Percentiles rank a stretch among this genome's conserved stretches.
phyloP scores from a whole-genome alignment of 2,329 filamentous ascomycete species.

The Ophiocordyceps polyrhachis-furcata region DNA sequence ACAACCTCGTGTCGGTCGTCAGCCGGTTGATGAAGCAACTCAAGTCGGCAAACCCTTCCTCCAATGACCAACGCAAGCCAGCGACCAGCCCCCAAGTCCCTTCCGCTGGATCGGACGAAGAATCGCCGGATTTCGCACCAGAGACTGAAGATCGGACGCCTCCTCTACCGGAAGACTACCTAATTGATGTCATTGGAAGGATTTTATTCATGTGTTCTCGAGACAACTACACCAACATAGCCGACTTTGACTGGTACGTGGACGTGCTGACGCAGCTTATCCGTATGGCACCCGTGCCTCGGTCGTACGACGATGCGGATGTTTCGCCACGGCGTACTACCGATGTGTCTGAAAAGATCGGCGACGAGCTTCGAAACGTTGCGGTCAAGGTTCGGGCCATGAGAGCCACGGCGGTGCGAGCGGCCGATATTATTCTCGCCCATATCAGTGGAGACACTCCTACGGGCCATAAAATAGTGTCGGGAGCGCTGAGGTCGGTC shows the following conservation, averaged over 20 bases:
- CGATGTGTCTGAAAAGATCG: conserved; percentile 52
- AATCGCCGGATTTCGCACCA: conserved; percentile 24
- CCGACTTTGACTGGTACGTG: conserved; percentile 96
- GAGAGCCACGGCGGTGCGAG: conserved; percentile 59
- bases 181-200: conserved; percentile 59
- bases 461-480: conserved; percentile 35
- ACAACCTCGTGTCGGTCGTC: conserved; percentile 70
- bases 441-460: conserved; percentile 34
- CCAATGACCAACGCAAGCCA: conserved; percentile 23
- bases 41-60: conserved; percentile 36
- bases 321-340: conserved; percentile 8
- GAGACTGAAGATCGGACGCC: conserved; percentile 23
- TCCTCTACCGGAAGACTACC: conserved; percentile 71
- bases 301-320: conserved; percentile 15
- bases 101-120: conserved; percentile 29
- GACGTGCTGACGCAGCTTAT: conserved; percentile 76
- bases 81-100: conserved; percentile 25
- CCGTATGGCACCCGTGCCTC: conserved; percentile 41
- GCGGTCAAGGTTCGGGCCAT: conserved; percentile 81
- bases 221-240: conserved; percentile 69
- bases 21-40: conserved; percentile 78
- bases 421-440: conserved; percentile 58
- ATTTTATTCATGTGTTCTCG: conserved; percentile 80
- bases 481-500: conserved; percentile 53
- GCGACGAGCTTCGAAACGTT: conserved; percentile 72